Evolutionary conservation across 768 basidiomycete genomes (phyloP).

Genomic region (Suillus sp.): DNA sequence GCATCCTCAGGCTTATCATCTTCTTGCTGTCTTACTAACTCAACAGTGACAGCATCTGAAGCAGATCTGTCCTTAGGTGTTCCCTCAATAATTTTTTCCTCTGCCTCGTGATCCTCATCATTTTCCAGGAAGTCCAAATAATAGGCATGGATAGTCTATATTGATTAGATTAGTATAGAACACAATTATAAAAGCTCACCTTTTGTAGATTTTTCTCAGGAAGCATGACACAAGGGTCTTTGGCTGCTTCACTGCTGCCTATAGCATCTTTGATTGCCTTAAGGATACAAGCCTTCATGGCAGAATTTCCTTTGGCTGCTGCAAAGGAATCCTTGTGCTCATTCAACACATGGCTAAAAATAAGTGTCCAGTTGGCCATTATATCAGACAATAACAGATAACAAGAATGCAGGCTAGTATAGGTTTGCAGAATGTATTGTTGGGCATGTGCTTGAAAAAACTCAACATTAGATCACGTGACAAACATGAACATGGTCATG

Average conservation of each 20-base stretch:
- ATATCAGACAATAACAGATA: neutral
- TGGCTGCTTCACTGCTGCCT: neutral
- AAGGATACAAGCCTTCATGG: neutral
- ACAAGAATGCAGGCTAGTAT: neutral
- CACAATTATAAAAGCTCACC: neutral
- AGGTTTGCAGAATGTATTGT: neutral
- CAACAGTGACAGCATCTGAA: neutral
- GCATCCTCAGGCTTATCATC: neutral
- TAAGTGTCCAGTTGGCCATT: neutral
- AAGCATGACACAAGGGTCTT: constrained; percentile 1
- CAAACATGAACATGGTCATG: neutral
- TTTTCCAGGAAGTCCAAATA: neutral
- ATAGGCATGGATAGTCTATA: neutral
- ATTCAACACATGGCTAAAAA: neutral
- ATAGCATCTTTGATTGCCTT: neutral
- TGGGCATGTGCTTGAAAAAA: neutral
- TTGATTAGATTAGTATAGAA: neutral
- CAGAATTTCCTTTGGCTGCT: neutral
- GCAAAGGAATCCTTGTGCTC: neutral
- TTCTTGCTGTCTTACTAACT: neutral
- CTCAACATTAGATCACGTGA: neutral
- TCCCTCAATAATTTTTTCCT: constrained; percentile 1
- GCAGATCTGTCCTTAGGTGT: neutral
- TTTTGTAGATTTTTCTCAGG: neutral
- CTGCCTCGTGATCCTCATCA: neutral